Conservation (phyloP, 176 grass and related monocot species). For the Juncus effusus region DNA sequence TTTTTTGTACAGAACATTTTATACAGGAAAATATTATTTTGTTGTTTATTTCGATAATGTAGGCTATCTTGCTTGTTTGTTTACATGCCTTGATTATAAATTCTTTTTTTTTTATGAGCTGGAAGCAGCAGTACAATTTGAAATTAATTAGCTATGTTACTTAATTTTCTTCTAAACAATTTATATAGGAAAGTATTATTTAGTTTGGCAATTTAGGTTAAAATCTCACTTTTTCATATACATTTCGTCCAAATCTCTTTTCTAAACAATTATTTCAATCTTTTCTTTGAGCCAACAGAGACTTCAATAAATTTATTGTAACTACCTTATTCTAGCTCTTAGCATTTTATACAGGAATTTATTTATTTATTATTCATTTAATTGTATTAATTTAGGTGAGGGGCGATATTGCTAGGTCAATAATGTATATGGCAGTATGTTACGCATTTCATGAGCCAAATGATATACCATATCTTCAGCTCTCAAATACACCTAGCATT, state of each 20-base stretch:
- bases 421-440: constrained; percentile 79
- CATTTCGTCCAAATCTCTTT: no score
- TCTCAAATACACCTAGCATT: constrained; percentile 63
- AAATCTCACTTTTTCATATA: no score
- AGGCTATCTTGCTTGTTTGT: no score
- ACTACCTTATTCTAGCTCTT: not conserved
- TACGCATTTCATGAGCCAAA: constrained; percentile 54
- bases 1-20: no score
- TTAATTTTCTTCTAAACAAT: no score
- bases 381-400: constrained; percentile 32
- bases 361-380: constrained; percentile 2
- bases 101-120: not conserved
- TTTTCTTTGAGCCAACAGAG: no score
- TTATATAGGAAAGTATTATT: no score
- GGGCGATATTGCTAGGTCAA: constrained; percentile 70
- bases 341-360: not conserved
- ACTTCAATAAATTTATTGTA: not conserved
- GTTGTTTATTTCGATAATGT: not conserved
- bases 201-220: no score
- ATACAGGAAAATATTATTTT: not conserved
- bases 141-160: no score
- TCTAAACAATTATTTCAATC: no score
- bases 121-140: no score
- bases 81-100: not conserved
- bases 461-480: constrained; percentile 40